A percentile compares a stretch with the other conserved stretches of the same genome.
Evolutionary conservation across 331 rosid species (phyloP).

Genomic region (Ulmus americana): DNA sequence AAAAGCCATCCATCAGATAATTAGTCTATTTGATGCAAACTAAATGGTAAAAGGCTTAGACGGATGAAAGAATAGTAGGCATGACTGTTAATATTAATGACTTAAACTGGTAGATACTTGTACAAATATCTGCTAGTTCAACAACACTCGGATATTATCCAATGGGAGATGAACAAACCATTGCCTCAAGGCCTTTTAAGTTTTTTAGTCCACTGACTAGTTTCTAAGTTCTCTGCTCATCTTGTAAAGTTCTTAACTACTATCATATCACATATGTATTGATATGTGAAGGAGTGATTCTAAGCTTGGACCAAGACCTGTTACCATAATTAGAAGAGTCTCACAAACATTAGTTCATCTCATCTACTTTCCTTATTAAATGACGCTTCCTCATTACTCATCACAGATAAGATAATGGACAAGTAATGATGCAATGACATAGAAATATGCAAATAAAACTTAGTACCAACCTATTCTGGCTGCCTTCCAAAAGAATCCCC

Average conservation of each 20-base stretch:
- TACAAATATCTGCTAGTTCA: not conserved
- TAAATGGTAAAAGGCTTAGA: not conserved
- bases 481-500: conserved; percentile 68
- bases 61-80: not conserved
- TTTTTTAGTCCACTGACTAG: not conserved
- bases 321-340: not conserved
- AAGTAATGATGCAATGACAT: not conserved
- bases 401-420: not conserved
- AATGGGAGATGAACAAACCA: not conserved
- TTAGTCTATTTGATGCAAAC: not conserved
- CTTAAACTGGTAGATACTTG: not conserved
- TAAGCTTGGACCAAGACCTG: not conserved
- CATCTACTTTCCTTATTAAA: not conserved
- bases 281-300: not conserved
- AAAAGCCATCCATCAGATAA: conserved; percentile 6
- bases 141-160: not conserved
- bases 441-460: not conserved
- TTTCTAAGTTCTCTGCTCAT: not conserved
- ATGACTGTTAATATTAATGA: too few species aligned
- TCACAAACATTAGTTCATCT: not conserved
- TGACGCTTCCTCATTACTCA: not conserved
- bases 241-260: not conserved
- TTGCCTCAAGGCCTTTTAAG: not conserved
- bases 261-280: not conserved
- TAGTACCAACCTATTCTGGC: conserved; percentile 54